Base-by-base conservation (phyloP, 345 rosid species). In the Lumnitzera littorea region DNA sequence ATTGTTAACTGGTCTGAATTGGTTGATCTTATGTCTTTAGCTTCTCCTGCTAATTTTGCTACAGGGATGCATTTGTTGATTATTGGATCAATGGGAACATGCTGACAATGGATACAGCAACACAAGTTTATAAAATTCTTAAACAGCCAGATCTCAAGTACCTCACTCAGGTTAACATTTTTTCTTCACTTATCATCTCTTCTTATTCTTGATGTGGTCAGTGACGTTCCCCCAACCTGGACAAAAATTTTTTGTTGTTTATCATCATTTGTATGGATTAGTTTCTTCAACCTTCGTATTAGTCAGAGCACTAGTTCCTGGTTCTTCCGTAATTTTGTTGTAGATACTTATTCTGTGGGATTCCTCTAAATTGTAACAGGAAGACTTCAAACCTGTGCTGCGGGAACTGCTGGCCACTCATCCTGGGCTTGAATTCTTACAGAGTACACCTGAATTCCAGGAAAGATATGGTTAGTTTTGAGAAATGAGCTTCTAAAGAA, bases 371-470 rank as follows among this genome's bases (percentile, higher is more conserved):
- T 71, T 50, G 50, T 68, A 15, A 62, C 74, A 94, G 99, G 96
- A 83, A 60, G 96, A 94, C 75, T 90, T 94, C 80, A 94, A 90
- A 74, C 83, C 88, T 57, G 76, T 94, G 50, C 97, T 94, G 60
- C 80, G 71, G 62, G 99, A 94, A 77, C 75, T 94, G 43, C 73
- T 94, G 78, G 85, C 96, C 48, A 86, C 97, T 70, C 99, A 94
- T 78, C 95, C 96, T 5, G 99, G 99, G 60, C 77, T 94, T 70
- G 99, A 94, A 64, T 94, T 94, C 78, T 75, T 94, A 66, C 97
- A 90, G 69, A 86, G 91, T 68, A 94, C 97, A 41, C 99, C 99
- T 48, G 99, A 94, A 80, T 94, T 94, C 81, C 99, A 94, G 70
- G 99, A 94, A 68, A 83, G 97, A 94, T 90, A 94, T 75, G 99